These are phyloP conservation scores for Cenchrus purpureus DNA, from an alignment of 176 grass and related monocot genomes.

Conservation along the genomic window DNA sequence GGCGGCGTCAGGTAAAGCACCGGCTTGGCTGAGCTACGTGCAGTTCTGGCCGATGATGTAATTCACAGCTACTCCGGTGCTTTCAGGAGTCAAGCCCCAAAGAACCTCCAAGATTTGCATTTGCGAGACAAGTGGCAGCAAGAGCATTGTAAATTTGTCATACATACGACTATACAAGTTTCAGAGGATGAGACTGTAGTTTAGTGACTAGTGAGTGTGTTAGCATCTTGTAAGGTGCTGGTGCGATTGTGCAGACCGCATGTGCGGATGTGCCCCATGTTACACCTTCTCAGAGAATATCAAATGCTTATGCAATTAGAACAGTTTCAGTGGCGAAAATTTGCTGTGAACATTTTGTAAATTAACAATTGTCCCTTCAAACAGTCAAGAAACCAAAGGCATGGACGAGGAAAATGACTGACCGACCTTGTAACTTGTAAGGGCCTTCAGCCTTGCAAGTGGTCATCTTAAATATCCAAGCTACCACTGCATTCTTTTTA, in stretches of 20 bases:
- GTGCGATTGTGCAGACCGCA: not conserved
- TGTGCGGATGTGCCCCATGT: not conserved
- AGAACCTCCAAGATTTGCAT: not conserved
- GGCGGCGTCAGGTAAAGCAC: slow-evolving; percentile 7
- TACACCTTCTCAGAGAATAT: not conserved
- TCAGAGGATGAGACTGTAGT: not conserved
- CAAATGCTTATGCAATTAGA: not conserved
- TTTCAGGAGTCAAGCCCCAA: not conserved
- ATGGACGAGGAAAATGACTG: not conserved
- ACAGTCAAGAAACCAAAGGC: not conserved
- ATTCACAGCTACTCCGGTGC: not conserved
- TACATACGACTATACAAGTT: not conserved
- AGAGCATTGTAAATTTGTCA: slow-evolving; percentile 18
- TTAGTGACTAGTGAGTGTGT: not conserved
- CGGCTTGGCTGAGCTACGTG: slow-evolving; percentile 53
- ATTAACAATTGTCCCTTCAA: not conserved
- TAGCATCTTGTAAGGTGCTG: not conserved
- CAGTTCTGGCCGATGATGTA: slow-evolving; percentile 61
- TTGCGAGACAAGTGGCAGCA: not conserved
- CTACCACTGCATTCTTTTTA: not conserved
- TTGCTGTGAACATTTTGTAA: not conserved
- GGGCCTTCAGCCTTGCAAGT: not conserved
- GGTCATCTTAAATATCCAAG: not conserved
- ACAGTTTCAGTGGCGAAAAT: not conserved
- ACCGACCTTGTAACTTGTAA: not conserved